Conservation (phyloP, 768 basidiomycete species). For the Leccinum obscurum region DNA sequence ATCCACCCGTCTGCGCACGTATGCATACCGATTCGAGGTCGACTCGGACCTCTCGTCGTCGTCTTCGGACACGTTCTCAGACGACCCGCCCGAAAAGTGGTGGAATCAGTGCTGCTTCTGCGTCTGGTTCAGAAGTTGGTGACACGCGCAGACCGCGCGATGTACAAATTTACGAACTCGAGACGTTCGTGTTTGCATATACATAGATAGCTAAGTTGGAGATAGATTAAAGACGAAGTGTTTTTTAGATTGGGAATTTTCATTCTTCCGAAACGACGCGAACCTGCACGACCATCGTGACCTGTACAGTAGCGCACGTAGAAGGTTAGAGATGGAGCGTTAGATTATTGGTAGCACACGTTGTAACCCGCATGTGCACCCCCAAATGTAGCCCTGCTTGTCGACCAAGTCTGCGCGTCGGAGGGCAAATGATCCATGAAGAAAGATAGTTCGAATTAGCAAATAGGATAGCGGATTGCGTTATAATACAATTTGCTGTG, state of each 20-base stretch:
- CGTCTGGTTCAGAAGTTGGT: conserved; percentile 29
- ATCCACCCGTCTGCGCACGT: conserved; percentile 5
- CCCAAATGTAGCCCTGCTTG: too few species aligned
- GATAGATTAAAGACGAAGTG: not conserved
- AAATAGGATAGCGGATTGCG: conserved; percentile 19
- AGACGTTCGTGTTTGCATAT: not conserved
- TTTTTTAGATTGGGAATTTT: not conserved
- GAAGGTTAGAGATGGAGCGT: too few species aligned
- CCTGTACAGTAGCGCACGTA: too few species aligned
- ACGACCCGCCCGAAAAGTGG: conserved; percentile 23
- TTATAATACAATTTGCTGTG: conserved; percentile 24
- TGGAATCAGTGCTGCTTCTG: conserved; percentile 19
- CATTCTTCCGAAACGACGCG: not conserved
- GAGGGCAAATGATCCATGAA: not conserved
- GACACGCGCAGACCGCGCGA: not conserved
- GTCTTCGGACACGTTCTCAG: conserved; percentile 25
- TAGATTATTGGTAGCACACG: too few species aligned
- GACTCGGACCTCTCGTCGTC: conserved; percentile 27
- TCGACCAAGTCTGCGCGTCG: too few species aligned
- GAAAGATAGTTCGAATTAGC: conserved; percentile 2
- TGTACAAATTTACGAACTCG: not conserved
- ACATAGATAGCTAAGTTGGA: not conserved
- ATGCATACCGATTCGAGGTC: conserved; percentile 22
- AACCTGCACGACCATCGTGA: too few species aligned
- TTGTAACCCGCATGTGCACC: too few species aligned